phyloP scores from a whole-genome alignment of 768 basidiomycete species.

The Hebeloma cylindrosporum region DNA sequence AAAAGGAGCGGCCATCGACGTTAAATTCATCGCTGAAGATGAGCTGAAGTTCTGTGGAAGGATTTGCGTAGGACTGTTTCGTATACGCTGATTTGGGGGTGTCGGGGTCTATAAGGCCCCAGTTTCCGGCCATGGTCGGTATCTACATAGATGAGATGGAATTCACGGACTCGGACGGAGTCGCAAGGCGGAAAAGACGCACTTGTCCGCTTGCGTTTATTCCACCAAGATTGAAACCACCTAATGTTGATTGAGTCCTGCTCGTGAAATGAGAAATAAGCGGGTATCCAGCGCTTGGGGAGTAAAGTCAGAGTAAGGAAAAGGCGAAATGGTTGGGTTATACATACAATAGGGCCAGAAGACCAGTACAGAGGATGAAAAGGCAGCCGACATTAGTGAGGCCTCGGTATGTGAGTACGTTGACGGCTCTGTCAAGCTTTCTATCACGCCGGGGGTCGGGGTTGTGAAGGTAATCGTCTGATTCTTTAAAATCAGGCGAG shows the following conservation, averaged over 20 bases:
- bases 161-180: background rate
- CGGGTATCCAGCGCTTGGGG: conserved; percentile 68
- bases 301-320: conserved; percentile 2
- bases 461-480: conserved; percentile 74
- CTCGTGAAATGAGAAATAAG: conserved; percentile 56
- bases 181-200: conserved; percentile 6
- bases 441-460: conserved; percentile 66
- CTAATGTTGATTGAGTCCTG: conserved; percentile 43
- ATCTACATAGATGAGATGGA: conserved; percentile 36
- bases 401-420: conserved; percentile 68
- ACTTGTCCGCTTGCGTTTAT: conserved; percentile 77
- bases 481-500: conserved; percentile 53
- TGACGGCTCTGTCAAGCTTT: conserved; percentile 44
- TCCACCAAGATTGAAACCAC: conserved; percentile 75
- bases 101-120: conserved; percentile 71
- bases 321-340: background rate
- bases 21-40: conserved; percentile 93
- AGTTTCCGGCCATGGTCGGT: conserved; percentile 60
- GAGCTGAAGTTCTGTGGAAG: conserved; percentile 56
- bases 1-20: conserved; percentile 74
- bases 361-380: conserved; percentile 48
- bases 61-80: conserved; percentile 50
- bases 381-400: conserved; percentile 73
- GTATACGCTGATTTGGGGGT: conserved; percentile 66
- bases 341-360: conserved; percentile 61